Conservation (phyloP, 768 basidiomycete species). For the Calocybe indica region DNA sequence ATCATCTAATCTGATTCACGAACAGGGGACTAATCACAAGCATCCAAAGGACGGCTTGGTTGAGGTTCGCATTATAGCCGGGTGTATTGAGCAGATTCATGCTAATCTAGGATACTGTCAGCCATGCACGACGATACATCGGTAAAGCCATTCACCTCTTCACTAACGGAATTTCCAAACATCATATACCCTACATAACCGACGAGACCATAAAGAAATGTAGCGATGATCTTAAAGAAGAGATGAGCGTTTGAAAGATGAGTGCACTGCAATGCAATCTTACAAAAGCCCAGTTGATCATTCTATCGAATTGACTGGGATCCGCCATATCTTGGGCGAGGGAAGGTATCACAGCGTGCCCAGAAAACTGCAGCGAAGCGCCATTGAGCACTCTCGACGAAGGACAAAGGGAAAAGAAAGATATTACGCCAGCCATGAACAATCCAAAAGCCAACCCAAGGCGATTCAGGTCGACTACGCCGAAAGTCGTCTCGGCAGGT, state of each 20-base stretch:
- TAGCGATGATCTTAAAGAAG: constrained; percentile 50
- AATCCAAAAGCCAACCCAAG: constrained; percentile 82
- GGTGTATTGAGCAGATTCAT: constrained; percentile 68
- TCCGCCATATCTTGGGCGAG: constrained; percentile 86
- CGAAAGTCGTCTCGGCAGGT: constrained; percentile 63
- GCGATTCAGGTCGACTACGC: constrained; percentile 44
- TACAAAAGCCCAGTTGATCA: constrained; percentile 86
- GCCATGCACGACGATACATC: neutral
- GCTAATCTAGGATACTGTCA: constrained; percentile 55
- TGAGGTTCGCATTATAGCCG: constrained; percentile 68
- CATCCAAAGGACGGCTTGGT: constrained; percentile 76
- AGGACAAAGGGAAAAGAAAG: constrained; percentile 13
- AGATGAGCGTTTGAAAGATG: neutral
- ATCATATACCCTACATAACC: constrained; percentile 86
- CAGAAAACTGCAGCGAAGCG: constrained; percentile 57
- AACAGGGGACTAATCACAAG: constrained; percentile 75
- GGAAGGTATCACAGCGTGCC: constrained; percentile 89
- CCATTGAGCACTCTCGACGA: neutral
- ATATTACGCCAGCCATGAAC: constrained; percentile 79
- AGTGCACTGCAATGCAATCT: constrained; percentile 18
- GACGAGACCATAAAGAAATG: constrained; percentile 57
- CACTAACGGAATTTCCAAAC: constrained; percentile 78
- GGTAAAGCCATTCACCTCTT: constrained; percentile 52
- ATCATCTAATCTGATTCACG: constrained; percentile 18
- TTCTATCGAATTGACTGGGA: constrained; percentile 70